phyloP scores from a whole-genome alignment of 2,329 filamentous ascomycete genomes.

The Fusarium armeniacum region DNA sequence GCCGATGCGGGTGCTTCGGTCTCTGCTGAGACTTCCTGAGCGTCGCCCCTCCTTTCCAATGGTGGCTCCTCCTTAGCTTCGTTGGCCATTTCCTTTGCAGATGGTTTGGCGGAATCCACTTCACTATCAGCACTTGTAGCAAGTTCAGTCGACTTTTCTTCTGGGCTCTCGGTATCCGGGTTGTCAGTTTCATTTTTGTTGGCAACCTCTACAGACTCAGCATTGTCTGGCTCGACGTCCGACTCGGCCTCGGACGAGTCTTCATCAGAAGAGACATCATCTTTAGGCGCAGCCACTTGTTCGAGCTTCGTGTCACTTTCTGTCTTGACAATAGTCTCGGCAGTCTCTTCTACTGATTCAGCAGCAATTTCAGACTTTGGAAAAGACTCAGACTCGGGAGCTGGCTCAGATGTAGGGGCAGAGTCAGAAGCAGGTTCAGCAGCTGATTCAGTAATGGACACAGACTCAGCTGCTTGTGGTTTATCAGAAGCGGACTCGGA shows the following conservation, averaged over 20 bases:
- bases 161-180: not conserved
- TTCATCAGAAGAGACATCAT: conserved; percentile 14
- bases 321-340: conserved; percentile 12
- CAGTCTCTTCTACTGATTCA: conserved; percentile 9
- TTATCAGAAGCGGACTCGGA: not conserved
- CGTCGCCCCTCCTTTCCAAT: conserved; percentile 13
- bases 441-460: not conserved
- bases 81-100: conserved; percentile 6
- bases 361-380: conserved; percentile 2
- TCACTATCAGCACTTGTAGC: conserved; percentile 6
- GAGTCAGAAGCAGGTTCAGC: conserved; percentile 7
- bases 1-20: not conserved
- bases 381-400: not conserved
- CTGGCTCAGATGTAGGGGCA: not conserved
- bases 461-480: not conserved
- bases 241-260: conserved; percentile 4
- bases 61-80: conserved; percentile 12
- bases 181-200: not conserved
- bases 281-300: not conserved
- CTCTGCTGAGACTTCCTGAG: conserved; percentile 21
- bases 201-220: not conserved
- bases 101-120: conserved; percentile 7
- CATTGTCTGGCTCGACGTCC: conserved; percentile 5
- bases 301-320: conserved; percentile 1
- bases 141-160: not conserved